Percentiles rank a stretch among this genome's conserved stretches.
Evolutionary conservation across 1,284 basidiomycete species (phyloP).

Genomic region (Melampsora abietis-canadensis): DNA sequence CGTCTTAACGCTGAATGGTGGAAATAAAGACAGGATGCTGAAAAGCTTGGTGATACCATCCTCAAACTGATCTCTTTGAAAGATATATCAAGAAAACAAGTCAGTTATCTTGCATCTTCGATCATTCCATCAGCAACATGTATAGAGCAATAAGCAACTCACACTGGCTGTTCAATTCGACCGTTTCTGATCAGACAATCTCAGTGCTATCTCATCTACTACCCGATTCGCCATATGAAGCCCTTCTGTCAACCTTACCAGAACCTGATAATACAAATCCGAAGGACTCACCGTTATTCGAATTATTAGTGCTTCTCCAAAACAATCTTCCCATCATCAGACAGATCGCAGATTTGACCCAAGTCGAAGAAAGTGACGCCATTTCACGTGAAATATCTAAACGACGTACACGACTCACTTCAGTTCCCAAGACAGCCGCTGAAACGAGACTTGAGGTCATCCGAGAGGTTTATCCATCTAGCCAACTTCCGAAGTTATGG

Average conservation of each 20-base stretch:
- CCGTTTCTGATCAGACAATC: constrained; percentile 60
- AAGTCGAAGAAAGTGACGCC: constrained; percentile 20
- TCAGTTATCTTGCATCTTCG: constrained; percentile 8
- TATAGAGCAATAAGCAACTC: no score
- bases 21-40: constrained; percentile 27
- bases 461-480: constrained; percentile 50
- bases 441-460: constrained; percentile 49
- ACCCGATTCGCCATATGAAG: constrained; percentile 68
- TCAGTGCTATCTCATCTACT: constrained; percentile 68
- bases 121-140: no score
- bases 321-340: constrained; percentile 54
- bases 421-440: constrained; percentile 56
- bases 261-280: constrained; percentile 73
- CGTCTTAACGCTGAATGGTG: background rate
- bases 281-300: constrained; percentile 57
- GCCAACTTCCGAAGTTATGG: constrained; percentile 67
- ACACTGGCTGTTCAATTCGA: background rate
- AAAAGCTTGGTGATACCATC: constrained; percentile 32
- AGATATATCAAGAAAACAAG: constrained; percentile 32
- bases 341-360: constrained; percentile 47
- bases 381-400: constrained; percentile 64
- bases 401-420: constrained; percentile 68
- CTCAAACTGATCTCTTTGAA: constrained; percentile 24
- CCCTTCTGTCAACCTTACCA: constrained; percentile 66
- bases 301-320: constrained; percentile 65